These are phyloP conservation scores for Eutrema heterophyllum DNA, from an alignment of 345 rosid genomes.

Conservation along the genomic window DNA sequence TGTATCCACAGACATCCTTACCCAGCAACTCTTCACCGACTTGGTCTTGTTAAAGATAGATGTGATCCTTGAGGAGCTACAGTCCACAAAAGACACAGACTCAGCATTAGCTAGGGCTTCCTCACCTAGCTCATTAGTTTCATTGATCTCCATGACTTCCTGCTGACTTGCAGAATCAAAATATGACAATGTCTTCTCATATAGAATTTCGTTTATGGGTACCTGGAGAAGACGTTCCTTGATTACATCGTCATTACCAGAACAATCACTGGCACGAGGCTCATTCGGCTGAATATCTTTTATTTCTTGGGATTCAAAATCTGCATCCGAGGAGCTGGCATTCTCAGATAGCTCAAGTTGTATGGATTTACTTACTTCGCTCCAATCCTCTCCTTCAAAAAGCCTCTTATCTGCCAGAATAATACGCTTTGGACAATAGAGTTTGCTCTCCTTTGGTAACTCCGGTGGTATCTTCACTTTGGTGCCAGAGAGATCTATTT, in stretches of 20 bases:
- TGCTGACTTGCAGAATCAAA: not conserved
- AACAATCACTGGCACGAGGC: not conserved
- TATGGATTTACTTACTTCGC: not conserved
- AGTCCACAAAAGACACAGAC: constrained; percentile 31
- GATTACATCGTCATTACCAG: not conserved
- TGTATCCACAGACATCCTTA: constrained; percentile 36
- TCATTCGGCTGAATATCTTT: not conserved
- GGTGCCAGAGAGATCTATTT: constrained; percentile 39
- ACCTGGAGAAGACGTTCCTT: constrained; percentile 11
- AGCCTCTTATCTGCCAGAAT: constrained; percentile 6
- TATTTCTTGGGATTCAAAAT: constrained; percentile 1
- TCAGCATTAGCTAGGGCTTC: constrained; percentile 20
- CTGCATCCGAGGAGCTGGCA: not conserved
- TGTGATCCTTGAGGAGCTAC: constrained; percentile 13
- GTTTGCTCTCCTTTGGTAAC: constrained; percentile 13
- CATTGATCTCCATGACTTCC: constrained; percentile 34
- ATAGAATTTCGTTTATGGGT: not conserved
- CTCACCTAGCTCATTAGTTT: constrained; percentile 25
- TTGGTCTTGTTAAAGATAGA: constrained; percentile 29
- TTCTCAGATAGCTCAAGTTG: not conserved
- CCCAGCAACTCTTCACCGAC: constrained; percentile 32
- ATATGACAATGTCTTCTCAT: not conserved
- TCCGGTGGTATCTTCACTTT: constrained; percentile 29
- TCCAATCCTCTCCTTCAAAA: constrained; percentile 12
- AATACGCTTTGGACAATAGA: constrained; percentile 21